These are phyloP conservation scores for Pseudocercospora fijiensis DNA, from an alignment of 2,329 filamentous ascomycete species.

Conservation along the genomic window DNA sequence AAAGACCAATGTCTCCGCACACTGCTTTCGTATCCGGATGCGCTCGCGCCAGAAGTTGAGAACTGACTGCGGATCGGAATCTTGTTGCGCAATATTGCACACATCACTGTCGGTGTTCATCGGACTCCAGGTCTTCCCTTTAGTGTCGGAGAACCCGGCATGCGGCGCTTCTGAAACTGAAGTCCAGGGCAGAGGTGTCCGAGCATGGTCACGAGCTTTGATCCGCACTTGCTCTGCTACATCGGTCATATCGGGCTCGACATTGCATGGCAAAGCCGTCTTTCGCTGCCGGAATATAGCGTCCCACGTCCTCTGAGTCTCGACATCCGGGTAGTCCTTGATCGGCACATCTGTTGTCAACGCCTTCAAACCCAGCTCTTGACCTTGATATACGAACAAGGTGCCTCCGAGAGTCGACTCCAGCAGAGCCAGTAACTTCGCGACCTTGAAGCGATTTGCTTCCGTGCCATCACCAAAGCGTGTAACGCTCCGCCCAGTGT, in stretches of 20 bases:
- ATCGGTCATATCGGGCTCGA: constrained; percentile 32
- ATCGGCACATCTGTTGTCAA: constrained; percentile 59
- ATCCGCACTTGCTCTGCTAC: constrained; percentile 55
- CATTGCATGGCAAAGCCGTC: neutral
- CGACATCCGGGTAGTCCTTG: constrained; percentile 65
- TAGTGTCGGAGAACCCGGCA: constrained; percentile 57
- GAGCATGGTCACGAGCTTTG: constrained; percentile 66
- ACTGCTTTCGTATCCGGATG: constrained; percentile 17
- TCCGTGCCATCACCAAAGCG: constrained; percentile 55
- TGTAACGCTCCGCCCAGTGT: constrained; percentile 59
- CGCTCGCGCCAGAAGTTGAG: constrained; percentile 26
- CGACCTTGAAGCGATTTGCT: constrained; percentile 46
- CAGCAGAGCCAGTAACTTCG: constrained; percentile 60
- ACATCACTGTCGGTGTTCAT: constrained; percentile 25
- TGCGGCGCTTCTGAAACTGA: constrained; percentile 40
- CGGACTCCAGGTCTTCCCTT: constrained; percentile 23
- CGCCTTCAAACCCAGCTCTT: constrained; percentile 66
- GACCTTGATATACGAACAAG: constrained; percentile 65
- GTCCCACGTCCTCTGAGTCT: constrained; percentile 38
- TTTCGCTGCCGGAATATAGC: neutral
- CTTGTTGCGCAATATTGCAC: constrained; percentile 24
- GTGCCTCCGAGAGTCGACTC: constrained; percentile 59
- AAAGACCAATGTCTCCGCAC: constrained; percentile 20
- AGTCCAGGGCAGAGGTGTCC: constrained; percentile 41
- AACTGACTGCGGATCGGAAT: constrained; percentile 7